A percentile compares a stretch with the other conserved stretches of the same genome.
Evolutionary conservation across 768 basidiomycete genomes (phyloP).

Genomic region (Lentinus tigrinus): DNA sequence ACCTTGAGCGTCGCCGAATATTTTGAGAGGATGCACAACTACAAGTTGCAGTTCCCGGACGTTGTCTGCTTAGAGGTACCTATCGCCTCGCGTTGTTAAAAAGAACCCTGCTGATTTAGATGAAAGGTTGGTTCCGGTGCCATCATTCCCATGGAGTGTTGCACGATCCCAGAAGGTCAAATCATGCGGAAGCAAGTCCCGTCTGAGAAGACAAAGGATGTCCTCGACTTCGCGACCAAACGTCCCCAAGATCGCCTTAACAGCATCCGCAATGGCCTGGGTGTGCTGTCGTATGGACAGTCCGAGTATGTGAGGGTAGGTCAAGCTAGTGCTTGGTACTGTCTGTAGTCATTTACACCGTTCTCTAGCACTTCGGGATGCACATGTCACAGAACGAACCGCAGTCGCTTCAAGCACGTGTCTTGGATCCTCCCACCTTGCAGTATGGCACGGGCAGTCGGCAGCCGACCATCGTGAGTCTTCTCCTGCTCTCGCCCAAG

Average conservation of each 20-base stretch:
- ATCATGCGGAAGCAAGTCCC: conserved; percentile 74
- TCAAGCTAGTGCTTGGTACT: not conserved
- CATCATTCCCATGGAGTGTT: conserved; percentile 66
- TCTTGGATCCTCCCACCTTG: conserved; percentile 63
- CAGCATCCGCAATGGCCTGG: conserved; percentile 53
- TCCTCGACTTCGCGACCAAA: conserved; percentile 69
- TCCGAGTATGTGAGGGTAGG: conserved; percentile 53
- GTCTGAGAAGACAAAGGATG: conserved; percentile 57
- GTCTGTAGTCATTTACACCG: not conserved
- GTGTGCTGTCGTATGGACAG: conserved; percentile 36
- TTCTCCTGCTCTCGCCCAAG: conserved; percentile 6
- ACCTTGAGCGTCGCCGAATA: conserved; percentile 60
- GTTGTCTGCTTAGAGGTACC: conserved; percentile 68
- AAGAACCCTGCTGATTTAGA: not conserved
- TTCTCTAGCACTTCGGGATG: conserved; percentile 62
- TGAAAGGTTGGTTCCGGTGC: conserved; percentile 59
- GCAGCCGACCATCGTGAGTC: conserved; percentile 56
- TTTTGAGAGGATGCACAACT: conserved; percentile 53
- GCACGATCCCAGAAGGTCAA: conserved; percentile 61
- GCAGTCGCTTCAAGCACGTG: conserved; percentile 57
- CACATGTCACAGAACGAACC: conserved; percentile 49
- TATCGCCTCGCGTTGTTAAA: not conserved
- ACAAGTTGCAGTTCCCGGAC: conserved; percentile 57
- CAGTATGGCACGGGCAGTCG: conserved; percentile 61
- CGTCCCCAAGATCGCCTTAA: conserved; percentile 54